Base-by-base conservation (phyloP, 352 stramenopile species). In the Blastocystis sp. region DNA sequence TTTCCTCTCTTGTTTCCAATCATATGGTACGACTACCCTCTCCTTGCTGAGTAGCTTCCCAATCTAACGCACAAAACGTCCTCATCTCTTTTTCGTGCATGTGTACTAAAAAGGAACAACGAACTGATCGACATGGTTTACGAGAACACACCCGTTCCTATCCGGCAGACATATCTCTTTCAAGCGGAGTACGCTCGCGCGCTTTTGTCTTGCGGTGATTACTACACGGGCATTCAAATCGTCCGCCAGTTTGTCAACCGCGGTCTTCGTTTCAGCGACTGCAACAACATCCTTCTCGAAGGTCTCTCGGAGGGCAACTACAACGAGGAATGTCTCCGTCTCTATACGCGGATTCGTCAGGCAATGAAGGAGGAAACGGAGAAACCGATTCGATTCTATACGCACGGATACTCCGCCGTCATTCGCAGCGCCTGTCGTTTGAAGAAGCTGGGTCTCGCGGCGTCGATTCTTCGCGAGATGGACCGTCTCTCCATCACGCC, bases 141-240 rank as follows among this genome's bases (percentile, higher is more conserved):
- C 53, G 46, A 54, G n/a, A 61, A 64, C 16, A 40, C 48, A n/a
- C 38, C 69, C 18, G 29, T 32, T 24, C 18, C 32, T 1, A 48
- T 81, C 11, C 69, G 69, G 11, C n/a, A 38, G 46, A 49, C 29
- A 4, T 63, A 4, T n/a, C 1, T 27, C 14, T 81, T 81, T 42
- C 46, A 81, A 42, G 69, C 69, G 9, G 69, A 81, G 27, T 81
- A 63, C 36, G 69, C 69, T 61, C 69, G 69, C 29, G 69, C 69
- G 8, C 48, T 54, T 46, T 42, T 81, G 27, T 34, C 48, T 9
- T 51, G 69, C 53, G 69, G 69, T n/a, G 69, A 81, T 27, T 63
- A 63, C 36, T 51, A 65, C 24, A 40, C 69, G 11, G 69, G 69
- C 32, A 54, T 81, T 14, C 69, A 61, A 6, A 63, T 81, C 34